A percentile compares a stretch with the other conserved stretches of the same genome.
Conservation (phyloP, 2,329 filamentous ascomycete species). For the Pseudogymnoascus sp. region DNA sequence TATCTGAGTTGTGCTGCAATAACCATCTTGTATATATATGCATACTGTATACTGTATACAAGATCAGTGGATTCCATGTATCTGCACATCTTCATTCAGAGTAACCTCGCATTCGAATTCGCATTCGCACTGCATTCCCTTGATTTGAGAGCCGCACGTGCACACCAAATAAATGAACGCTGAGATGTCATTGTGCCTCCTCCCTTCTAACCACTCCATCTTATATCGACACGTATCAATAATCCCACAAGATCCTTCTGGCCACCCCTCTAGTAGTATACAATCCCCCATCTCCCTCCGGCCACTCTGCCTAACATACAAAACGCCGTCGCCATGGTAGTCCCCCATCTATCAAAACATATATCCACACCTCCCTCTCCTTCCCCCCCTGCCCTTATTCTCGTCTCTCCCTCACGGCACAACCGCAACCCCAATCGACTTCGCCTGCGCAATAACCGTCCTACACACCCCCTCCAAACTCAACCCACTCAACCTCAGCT, state of each 20-base stretch:
- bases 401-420: slow-evolving; percentile 42
- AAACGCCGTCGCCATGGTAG: slow-evolving; percentile 26
- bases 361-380: not conserved
- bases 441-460: slow-evolving; percentile 66
- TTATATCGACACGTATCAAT: not conserved
- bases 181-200: not conserved
- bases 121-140: not conserved
- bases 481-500: slow-evolving; percentile 64
- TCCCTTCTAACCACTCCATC: not conserved
- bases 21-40: not conserved
- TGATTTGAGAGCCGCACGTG: not conserved
- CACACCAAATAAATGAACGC: not conserved
- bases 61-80: not conserved
- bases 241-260: not conserved
- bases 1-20: not conserved
- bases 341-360: slow-evolving; percentile 7
- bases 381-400: too few relatives aligned
- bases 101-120: not conserved
- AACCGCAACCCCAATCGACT: slow-evolving; percentile 66
- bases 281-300: not conserved
- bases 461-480: slow-evolving; percentile 63
- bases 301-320: slow-evolving; percentile 4
- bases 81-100: not conserved
- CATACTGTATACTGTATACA: not conserved
- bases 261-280: not conserved